These are phyloP conservation scores for Theobroma grandiflorum DNA, from an alignment of 441 rosid genomes.

Conservation along the genomic window DNA sequence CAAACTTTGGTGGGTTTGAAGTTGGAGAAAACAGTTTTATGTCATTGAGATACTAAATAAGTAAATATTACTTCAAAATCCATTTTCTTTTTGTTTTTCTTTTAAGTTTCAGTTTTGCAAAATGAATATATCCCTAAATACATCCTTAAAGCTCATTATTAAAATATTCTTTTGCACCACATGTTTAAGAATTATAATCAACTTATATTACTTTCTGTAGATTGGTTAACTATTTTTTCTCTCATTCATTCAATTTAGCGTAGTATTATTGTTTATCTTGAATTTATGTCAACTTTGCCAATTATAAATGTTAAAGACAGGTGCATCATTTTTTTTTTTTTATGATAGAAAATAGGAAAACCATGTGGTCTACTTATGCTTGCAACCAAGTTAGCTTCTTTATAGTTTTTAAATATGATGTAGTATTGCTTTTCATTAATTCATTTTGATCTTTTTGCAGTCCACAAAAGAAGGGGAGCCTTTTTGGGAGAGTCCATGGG, in stretches of 20 bases:
- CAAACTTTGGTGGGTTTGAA: neutral
- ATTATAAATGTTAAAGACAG: neutral
- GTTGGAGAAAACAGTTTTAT: neutral
- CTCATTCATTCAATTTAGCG: neutral
- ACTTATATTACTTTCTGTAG: neutral
- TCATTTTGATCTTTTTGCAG: conserved; percentile 45
- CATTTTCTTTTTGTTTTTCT: conserved; percentile 6
- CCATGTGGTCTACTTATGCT: neutral
- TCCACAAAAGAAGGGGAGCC: conserved; percentile 88
- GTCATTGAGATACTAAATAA: neutral
- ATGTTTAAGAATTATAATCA: neutral
- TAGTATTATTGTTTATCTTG: conserved; percentile 8
- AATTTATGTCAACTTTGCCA: neutral
- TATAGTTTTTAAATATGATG: neutral
- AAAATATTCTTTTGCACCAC: neutral
- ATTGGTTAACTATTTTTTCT: neutral
- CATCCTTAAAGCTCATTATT: neutral
- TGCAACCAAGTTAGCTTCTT: neutral
- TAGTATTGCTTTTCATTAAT: neutral
- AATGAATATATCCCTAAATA: conserved; percentile 1
- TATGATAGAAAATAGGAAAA: neutral
- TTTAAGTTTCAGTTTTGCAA: conserved; percentile 2
- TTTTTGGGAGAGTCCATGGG: conserved; percentile 97
- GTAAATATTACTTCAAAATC: neutral
- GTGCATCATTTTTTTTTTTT: neutral